Evolutionary conservation across 495 filamentous ascomycete species (phyloP).

Genomic region (Pseudevernia furfuracea): DNA sequence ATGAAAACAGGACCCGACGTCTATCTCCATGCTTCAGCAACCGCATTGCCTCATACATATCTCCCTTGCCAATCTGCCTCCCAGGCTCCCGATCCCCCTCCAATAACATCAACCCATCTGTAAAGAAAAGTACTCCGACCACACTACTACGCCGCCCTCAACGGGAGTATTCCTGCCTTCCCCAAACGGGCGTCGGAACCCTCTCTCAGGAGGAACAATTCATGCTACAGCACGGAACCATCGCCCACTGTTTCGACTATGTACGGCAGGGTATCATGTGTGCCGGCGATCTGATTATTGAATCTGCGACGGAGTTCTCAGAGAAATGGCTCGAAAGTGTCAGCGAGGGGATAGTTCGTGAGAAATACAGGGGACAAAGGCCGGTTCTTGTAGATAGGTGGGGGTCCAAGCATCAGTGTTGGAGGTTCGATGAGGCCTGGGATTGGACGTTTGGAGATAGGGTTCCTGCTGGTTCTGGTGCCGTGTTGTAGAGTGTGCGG

Average conservation of each 20-base stretch:
- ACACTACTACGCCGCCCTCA: conserved; percentile 2
- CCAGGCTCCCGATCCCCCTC: neutral
- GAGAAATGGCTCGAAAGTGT: neutral
- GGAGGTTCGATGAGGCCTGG: neutral
- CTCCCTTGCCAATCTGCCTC: neutral
- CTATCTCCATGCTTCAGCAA: neutral
- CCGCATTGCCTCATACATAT: neutral
- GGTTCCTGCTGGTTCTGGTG: neutral
- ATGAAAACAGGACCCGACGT: neutral
- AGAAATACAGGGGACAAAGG: neutral
- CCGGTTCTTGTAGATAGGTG: neutral
- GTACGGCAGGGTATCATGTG: conserved; percentile 1
- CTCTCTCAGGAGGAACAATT: neutral
- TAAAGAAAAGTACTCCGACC: neutral
- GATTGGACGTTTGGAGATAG: neutral
- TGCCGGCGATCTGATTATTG: neutral
- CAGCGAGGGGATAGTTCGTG: neutral
- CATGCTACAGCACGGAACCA: neutral
- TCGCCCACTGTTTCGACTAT: neutral
- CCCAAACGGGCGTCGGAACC: neutral
- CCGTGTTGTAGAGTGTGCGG: neutral
- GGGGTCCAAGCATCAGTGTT: neutral
- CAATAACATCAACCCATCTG: neutral
- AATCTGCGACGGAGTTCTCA: neutral
- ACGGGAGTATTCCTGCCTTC: neutral